Evolutionary conservation across 2,329 filamentous ascomycete species (phyloP), one percentile per base, ranked within the genome.

Genomic region (Rutstroemia sp.): DNA sequence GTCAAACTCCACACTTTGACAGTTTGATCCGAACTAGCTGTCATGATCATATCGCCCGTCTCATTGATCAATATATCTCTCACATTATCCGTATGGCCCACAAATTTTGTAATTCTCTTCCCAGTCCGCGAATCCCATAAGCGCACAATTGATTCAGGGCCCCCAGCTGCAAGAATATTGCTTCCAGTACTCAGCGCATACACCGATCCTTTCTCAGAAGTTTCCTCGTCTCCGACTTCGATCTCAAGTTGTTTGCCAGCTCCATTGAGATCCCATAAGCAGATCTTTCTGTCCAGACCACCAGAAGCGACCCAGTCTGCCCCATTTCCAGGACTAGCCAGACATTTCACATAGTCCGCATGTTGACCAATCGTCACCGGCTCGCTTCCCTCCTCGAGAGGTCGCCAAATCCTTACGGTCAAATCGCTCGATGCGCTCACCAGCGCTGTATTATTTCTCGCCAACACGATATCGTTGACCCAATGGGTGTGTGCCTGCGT

Each of bases 1-100:
- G 89, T 94, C 64, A 97, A 86, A 63, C 92, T 96, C 94, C 94
- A 99, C 57, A 97, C 84, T 75, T 99, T 99, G 75, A 99, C 87
- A 0, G 94, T 97, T 73, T 95, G 91, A 71, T 99, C 94, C 1
- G 92, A 92, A 65, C 92, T 96, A 14, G 90, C 92, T 0, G 92
- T 96, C 78, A 99, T 82, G 64, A 99, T 89, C 42, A 85, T 95
- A 69, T 96, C 91, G 41, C 90, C 92, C 58, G 88, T 85, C 63
- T 92, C 85, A 65, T 90, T 95, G 62, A 99, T 85, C 52, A 99
- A 77, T 60, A 99, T 91, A 64, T 92, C 87, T 49, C 94, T 85
- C 63, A 99, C 86, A 63, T 92, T 96, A 76, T 95, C 92, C 19
- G 92, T 95, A 70, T 99, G 94, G 5, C 94, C 94, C 21, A 97